Base-by-base conservation (phyloP, 768 basidiomycete genomes). In the Mycena polygramma region DNA sequence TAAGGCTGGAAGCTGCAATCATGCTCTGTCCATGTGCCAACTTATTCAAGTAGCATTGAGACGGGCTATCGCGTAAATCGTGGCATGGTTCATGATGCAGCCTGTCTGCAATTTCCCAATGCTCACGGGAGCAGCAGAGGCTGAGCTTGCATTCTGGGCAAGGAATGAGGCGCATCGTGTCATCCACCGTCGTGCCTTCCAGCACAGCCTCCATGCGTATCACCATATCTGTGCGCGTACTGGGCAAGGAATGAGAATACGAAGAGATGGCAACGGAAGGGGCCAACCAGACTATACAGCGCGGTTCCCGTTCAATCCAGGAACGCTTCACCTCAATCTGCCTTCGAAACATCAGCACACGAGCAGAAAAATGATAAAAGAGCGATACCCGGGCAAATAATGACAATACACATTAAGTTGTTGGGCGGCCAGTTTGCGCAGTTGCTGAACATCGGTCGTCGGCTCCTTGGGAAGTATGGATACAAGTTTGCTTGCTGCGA, bases 101-200 rank as follows among this genome's bases (percentile, higher is more conserved):
- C 63, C 54, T 65, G 54, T 48, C n/a, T 57, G 43, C 53, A 19
- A 57, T 57, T n/a, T 65, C 63, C 63, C 63, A 65, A 48, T 65
- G 63, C 26, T 30, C 63, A 57, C 35, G 53, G 22, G 51, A 63
- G 51, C 61, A 63, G 37, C 61, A 63, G 49, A 63, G 52, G 51
- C 61, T 63, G 37, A 65, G 63, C 54, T 57, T 65, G 63, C 63
- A 65, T 55, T 46, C 43, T n/a, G 63, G 54, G 63, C 63, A 57
- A 57, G 63, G 63, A 57, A 57, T 65, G 53, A 65, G 54, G 63
- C 20, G 63, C 54, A 46, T 64, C 20, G 54, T 64, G 54, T 55
- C 54, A 48, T 48, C 54, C 53, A 48, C 63, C 45, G 45, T 48
- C 35, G 43, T 55, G 63, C 54, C 63, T 46, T n/a, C n/a, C n/a